Percentiles rank a stretch among this genome's conserved stretches.
phyloP scores from a whole-genome alignment of 208 protist genomes.

The Trypanosoma caninum region DNA sequence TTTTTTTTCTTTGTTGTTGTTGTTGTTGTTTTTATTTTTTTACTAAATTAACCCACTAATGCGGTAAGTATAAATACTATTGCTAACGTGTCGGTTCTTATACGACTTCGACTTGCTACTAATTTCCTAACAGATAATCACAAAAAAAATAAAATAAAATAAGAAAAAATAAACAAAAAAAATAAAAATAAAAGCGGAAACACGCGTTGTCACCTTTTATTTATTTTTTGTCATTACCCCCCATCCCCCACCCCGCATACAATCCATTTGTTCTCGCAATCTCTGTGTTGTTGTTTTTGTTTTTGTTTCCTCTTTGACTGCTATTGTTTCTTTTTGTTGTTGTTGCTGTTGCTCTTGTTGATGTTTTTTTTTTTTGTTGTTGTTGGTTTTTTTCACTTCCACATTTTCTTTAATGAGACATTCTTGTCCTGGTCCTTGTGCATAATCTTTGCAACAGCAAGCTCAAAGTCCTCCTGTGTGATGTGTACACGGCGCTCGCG shows the following conservation, averaged over 20 bases:
- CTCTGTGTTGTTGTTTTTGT: slow-evolving; percentile 6
- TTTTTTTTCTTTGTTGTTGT: slow-evolving; percentile 5
- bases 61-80: too few species aligned
- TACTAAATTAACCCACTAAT: too few species aligned
- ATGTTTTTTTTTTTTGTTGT: slow-evolving; percentile 13
- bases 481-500: slow-evolving; percentile 99
- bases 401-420: slow-evolving; percentile 97
- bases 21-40: too few species aligned
- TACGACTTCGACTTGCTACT: too few species aligned
- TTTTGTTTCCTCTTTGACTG: slow-evolving; percentile 9
- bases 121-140: neutral
- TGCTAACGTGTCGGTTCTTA: too few species aligned
- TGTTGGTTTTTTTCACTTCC: slow-evolving; percentile 64
- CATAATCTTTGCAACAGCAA: slow-evolving; percentile 99
- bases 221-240: neutral
- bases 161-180: neutral
- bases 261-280: neutral
- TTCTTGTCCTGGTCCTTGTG: slow-evolving; percentile 98
- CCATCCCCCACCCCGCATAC: neutral
- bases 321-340: slow-evolving; percentile 13
- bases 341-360: slow-evolving; percentile 11
- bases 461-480: slow-evolving; percentile 99
- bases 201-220: neutral
- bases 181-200: neutral
- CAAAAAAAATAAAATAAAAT: neutral